Conservation (phyloP, 2,329 filamentous ascomycete genomes). For the Sporothrix curviconia region DNA sequence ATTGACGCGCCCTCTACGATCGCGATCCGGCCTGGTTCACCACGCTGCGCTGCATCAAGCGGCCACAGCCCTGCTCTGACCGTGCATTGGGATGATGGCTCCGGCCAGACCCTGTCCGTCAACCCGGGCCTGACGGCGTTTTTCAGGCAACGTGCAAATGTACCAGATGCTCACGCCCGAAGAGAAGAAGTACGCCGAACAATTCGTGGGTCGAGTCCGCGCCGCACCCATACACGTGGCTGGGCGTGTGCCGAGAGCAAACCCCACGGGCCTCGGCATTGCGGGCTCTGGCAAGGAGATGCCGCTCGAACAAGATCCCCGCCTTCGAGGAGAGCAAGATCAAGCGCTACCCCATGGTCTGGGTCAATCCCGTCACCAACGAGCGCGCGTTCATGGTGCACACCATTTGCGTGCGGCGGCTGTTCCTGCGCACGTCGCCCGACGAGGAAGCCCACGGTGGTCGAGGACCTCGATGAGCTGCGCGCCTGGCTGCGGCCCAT, state of each 20-base stretch:
- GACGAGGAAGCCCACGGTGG: constrained; percentile 29
- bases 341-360: constrained; percentile 40
- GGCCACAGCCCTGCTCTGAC: constrained; percentile 29
- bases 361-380: constrained; percentile 37
- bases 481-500: constrained; percentile 30
- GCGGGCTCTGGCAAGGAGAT: constrained; percentile 30
- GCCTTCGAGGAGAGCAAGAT: constrained; percentile 27
- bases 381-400: constrained; percentile 40
- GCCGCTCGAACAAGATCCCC: constrained; percentile 30
- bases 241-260: constrained; percentile 34
- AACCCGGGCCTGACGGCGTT: constrained; percentile 39
- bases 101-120: constrained; percentile 33
- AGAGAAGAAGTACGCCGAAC: constrained; percentile 35
- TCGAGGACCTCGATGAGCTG: constrained; percentile 34
- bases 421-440: constrained; percentile 31
- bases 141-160: constrained; percentile 35
- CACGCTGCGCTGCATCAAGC: constrained; percentile 33
- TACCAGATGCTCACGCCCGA: constrained; percentile 36
- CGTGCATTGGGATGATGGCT: constrained; percentile 27
- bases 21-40: constrained; percentile 27
- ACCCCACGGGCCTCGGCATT: constrained; percentile 35
- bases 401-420: constrained; percentile 32
- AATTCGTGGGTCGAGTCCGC: constrained; percentile 42
- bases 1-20: constrained; percentile 41
- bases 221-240: constrained; percentile 39